phyloP scores from a whole-genome alignment of 345 rosid genomes.

The Dipteronia dyeriana region DNA sequence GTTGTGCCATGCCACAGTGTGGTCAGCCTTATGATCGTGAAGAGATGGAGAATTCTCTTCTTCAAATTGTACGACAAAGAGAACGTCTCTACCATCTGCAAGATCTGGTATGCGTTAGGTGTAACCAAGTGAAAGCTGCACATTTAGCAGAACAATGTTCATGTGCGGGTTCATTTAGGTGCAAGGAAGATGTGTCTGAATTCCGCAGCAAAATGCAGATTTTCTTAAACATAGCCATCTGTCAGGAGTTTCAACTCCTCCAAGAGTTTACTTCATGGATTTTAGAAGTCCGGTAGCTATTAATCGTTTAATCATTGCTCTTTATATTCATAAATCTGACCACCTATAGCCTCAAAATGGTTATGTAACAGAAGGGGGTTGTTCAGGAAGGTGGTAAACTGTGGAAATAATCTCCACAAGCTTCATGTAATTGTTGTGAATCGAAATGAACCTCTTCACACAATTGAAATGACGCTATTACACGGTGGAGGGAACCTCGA shows the following conservation, averaged over 20 bases:
- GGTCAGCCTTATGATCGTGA: slow-evolving; percentile 81
- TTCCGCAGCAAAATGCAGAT: slow-evolving; percentile 67
- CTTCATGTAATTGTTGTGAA: neutral
- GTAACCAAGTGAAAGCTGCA: slow-evolving; percentile 88
- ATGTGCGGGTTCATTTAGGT: slow-evolving; percentile 77
- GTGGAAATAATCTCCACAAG: neutral
- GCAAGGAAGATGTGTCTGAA: slow-evolving; percentile 71
- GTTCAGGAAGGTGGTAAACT: no score
- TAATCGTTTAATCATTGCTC: neutral
- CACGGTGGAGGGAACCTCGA: neutral
- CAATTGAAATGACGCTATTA: neutral
- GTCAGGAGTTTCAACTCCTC: slow-evolving; percentile 63
- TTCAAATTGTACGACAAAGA: slow-evolving; percentile 79
- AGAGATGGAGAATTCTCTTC: slow-evolving; percentile 79
- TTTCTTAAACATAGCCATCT: slow-evolving; percentile 61
- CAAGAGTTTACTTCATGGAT: slow-evolving; percentile 72
- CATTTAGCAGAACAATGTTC: slow-evolving; percentile 81
- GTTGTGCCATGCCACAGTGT: slow-evolving; percentile 72
- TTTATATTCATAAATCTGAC: neutral
- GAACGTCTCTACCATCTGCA: slow-evolving; percentile 85
- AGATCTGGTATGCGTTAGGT: slow-evolving; percentile 77
- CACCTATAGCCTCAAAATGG: neutral
- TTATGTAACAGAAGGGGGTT: no score
- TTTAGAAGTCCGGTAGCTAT: slow-evolving; percentile 31
- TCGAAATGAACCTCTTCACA: no score